Evolutionary conservation across 345 rosid genomes (phyloP).

Genomic region (Sonneratia alba): DNA sequence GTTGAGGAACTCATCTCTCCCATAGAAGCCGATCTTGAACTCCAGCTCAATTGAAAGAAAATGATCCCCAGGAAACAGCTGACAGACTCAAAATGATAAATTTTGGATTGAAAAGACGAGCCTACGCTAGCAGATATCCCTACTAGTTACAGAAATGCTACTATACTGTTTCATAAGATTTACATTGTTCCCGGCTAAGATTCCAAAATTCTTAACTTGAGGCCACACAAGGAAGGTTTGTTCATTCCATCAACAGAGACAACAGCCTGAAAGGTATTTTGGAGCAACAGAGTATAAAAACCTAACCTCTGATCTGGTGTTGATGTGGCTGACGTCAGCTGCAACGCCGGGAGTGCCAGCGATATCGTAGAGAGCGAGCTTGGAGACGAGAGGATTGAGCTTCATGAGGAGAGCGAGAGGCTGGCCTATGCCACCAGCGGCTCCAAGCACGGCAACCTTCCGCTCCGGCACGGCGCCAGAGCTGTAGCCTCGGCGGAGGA

Average conservation of each 20-base stretch:
- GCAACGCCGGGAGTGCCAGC: constrained; percentile 33
- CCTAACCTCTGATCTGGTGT: constrained; percentile 20
- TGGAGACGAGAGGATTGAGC: constrained; percentile 29
- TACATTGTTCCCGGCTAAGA: no score
- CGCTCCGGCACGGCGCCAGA: constrained; percentile 18
- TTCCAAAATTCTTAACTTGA: no score
- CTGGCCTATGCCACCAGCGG: constrained; percentile 37
- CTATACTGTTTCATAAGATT: no score
- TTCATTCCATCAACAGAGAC: neutral
- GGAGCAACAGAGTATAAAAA: neutral
- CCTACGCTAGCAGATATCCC: no score
- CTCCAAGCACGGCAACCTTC: constrained; percentile 26
- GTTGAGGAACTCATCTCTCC: neutral
- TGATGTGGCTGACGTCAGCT: constrained; percentile 34
- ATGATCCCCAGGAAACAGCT: no score
- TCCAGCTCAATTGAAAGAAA: neutral
- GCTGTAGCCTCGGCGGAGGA: constrained; percentile 7
- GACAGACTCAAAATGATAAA: no score
- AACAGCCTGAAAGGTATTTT: neutral
- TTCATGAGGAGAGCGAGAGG: constrained; percentile 27
- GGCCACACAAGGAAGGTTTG: neutral
- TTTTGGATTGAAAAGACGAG: no score
- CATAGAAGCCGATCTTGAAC: neutral
- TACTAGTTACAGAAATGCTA: no score
- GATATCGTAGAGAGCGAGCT: constrained; percentile 27